Conservation (phyloP, 2,329 filamentous ascomycete genomes). For the Rutstroemia sydowiana region DNA sequence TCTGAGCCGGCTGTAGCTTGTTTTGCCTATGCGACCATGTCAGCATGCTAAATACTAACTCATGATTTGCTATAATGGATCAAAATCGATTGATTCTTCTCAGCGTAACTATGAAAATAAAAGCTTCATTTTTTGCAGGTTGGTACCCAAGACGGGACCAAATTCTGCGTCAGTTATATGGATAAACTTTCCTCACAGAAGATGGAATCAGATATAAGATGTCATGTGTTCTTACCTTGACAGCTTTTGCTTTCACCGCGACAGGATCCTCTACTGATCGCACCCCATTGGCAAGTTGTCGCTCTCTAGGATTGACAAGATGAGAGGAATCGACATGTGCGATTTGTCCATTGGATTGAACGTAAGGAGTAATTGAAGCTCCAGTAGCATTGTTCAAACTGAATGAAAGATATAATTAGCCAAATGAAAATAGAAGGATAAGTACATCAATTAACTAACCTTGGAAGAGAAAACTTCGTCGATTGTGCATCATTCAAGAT, state of each 20-base stretch:
- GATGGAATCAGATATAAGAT: conserved; percentile 12
- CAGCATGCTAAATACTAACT: conserved; percentile 15
- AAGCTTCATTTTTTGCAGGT: conserved; percentile 60
- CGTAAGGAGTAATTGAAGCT: conserved; percentile 41
- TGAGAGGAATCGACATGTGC: conserved; percentile 45
- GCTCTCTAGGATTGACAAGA: conserved; percentile 41
- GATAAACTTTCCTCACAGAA: conserved; percentile 72
- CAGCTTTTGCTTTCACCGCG: conserved; percentile 37
- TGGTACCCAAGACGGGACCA: conserved; percentile 74
- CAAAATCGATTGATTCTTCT: conserved; percentile 30
- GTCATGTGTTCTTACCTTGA: conserved; percentile 40
- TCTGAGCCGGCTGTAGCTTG: conserved; percentile 66
- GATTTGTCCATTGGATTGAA: conserved; percentile 44
- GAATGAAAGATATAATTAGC: background rate
- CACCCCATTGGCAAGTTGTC: conserved; percentile 39
- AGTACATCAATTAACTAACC: background rate
- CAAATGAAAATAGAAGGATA: background rate
- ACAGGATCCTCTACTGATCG: conserved; percentile 47
- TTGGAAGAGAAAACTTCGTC: conserved; percentile 13
- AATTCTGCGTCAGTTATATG: conserved; percentile 67
- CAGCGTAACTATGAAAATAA: conserved; percentile 65
- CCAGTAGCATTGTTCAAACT: conserved; percentile 4
- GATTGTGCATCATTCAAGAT: conserved; percentile 1
- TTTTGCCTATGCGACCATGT: conserved; percentile 23
- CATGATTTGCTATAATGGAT: conserved; percentile 9